Evolutionary conservation across 164 flowering plant genomes (phyloP), one percentile per base, ranked within the genome.

Genomic region (Vitis amurensis): DNA sequence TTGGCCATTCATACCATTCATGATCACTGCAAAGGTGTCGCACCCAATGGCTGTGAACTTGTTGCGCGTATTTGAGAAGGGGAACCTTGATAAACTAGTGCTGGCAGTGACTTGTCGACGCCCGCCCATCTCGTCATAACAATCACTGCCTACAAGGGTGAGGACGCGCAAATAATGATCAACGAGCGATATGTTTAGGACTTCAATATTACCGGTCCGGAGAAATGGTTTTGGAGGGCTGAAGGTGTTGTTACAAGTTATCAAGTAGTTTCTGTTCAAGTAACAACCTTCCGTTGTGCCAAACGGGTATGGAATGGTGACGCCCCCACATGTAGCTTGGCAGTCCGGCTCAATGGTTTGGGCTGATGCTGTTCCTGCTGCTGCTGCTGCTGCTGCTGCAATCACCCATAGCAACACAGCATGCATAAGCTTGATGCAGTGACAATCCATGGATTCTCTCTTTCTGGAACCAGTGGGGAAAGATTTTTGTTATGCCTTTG

Each of bases 281-380:
- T 53, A 73, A 47, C 85, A 78, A 1, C 23, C 66, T 6, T 61
- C 2, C 0, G 44, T 60, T 1, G 73, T 71, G 44, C 89, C 86
- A 30, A 86, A 86, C 4, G 89, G 89, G 63, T 77, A 86, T 15
- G 82, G 87, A 60, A 86, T 77, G 60, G n/a, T 66, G 3, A 83
- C 63, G 0, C 71, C 55, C 0, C 86, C 89, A 49, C 89, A 83
- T 0, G 14, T 59, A 6, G 58, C 64, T 23, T 2, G 55, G 67
- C 85, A 81, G 13, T 68, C 70, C 1, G 77, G 77, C 52, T 23
- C 23, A 19, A 51, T 53, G 19, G 55, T 30, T 8, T 53, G 44
- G 44, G 44, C 44, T 37, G 44, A 37, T 37, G 7, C 44, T 37
- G 44, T 37, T 37, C 44, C 44, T 37, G 6, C 7, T 37, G 6